These are phyloP conservation scores for Aspergillus affinis DNA, from an alignment of 495 filamentous ascomycete genomes.

Conservation along the genomic window DNA sequence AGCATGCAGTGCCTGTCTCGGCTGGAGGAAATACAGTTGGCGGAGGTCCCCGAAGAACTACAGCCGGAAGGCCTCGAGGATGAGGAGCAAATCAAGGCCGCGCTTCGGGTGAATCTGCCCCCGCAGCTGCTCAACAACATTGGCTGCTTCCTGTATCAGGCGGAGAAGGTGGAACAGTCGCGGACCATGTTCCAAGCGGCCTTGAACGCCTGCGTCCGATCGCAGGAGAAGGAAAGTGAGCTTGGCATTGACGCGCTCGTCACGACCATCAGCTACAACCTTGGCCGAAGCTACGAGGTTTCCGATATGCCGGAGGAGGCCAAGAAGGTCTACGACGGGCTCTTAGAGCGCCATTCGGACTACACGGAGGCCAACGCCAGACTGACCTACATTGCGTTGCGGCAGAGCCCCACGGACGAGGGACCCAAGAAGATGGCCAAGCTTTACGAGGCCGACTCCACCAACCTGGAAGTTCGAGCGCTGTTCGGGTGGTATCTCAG, in stretches of 20 bases:
- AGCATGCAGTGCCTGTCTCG: slow-evolving; percentile 87
- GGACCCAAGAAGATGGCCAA: slow-evolving; percentile 80
- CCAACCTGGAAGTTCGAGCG: slow-evolving; percentile 85
- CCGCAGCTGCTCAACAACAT: slow-evolving; percentile 97
- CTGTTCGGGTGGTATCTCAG: slow-evolving; percentile 94
- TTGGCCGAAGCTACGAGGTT: slow-evolving; percentile 93
- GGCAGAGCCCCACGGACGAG: slow-evolving; percentile 79
- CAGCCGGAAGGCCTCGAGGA: slow-evolving; percentile 66
- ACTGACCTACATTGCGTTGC: slow-evolving; percentile 83
- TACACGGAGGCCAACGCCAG: slow-evolving; percentile 89
- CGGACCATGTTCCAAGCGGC: slow-evolving; percentile 85
- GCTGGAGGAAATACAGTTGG: slow-evolving; percentile 82
- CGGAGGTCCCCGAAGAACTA: slow-evolving; percentile 67
- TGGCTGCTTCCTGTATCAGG: slow-evolving; percentile 88
- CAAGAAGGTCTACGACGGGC: slow-evolving; percentile 78
- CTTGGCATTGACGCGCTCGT: slow-evolving; percentile 86
- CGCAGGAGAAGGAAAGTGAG: slow-evolving; percentile 56
- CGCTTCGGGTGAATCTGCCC: slow-evolving; percentile 70
- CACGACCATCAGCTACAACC: slow-evolving; percentile 92
- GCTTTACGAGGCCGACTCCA: slow-evolving; percentile 73
- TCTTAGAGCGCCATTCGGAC: slow-evolving; percentile 78
- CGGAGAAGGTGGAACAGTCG: slow-evolving; percentile 77
- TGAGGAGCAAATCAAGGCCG: slow-evolving; percentile 54
- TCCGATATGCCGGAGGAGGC: slow-evolving; percentile 78
- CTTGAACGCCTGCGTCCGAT: slow-evolving; percentile 77